Base-by-base conservation (phyloP, 2,329 filamentous ascomycete species). In the Plectosphaerella cucumerina region DNA sequence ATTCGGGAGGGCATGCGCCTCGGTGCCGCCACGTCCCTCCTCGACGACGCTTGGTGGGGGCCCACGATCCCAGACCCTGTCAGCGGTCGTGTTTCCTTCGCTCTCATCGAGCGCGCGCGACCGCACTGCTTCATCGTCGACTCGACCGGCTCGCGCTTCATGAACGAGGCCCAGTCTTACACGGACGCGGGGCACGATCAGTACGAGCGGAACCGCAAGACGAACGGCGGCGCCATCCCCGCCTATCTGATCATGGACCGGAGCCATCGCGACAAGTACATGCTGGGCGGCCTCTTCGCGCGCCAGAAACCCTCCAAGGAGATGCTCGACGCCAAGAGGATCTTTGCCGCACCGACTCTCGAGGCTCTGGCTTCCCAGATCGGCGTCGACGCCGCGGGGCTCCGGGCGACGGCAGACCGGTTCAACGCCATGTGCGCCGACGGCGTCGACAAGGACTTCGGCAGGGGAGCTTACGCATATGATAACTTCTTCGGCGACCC, bases 121-220 rank as follows among this genome's bases (percentile, higher is more conserved):
- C 68, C 68, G 21, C 62, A 65, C 54, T 61, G 58, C 3, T 65
- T 71, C 43, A 64, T 70, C 20, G 66, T 71, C 20, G 67, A 70
- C 51, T 49, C 54, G 11, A 43, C 51, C 11, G 67, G 65, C 10
- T 45, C 59, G 37, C 60, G 68, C 11, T 70, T 70, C 55, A 54
- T 62, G 47, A 68, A 69, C 53, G 68, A 71, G 58, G 54, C 66
- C 1, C 56, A 62, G 46, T 53, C 56, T 21, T 70, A 71, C 51
- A 62, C 57, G 4, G 57, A 60, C 43, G 54, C 58, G 6, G 65
- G 62, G 1, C 57, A 58, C 10, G 50, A 55, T 3, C 56, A 61
- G 15, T 66, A 55, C 37, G 41, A 58, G 52, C 34, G 50, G 50
- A 48, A 53, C 48, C 51, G 54, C 42, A 50, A 48, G 6, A 54